Base-by-base conservation (phyloP, 2,329 filamentous ascomycete species). In the Chalara sp. region DNA sequence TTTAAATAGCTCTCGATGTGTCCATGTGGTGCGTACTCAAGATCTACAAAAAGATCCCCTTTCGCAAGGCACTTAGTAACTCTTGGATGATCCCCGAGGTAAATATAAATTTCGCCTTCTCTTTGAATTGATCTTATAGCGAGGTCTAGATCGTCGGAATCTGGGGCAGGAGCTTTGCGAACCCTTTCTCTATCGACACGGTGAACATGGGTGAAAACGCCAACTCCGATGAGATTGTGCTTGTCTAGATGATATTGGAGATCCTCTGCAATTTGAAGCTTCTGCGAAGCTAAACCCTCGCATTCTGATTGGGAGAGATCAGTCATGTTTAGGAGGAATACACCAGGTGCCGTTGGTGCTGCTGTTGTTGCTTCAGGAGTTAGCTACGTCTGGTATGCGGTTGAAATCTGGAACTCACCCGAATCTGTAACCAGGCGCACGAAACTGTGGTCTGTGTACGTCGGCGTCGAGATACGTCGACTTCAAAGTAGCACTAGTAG, bases 51-150 rank as follows among this genome's bases (percentile, higher is more conserved):
- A n/a, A n/a, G n/a, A n/a, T n/a, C n/a, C n/a, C n/a, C n/a, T n/a
- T n/a, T n/a, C n/a, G n/a, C n/a, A n/a, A n/a, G n/a, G n/a, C n/a
- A n/a, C n/a, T n/a, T n/a, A n/a, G n/a, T n/a, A n/a, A n/a, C n/a
- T n/a, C n/a, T n/a, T n/a, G n/a, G n/a, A n/a, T n/a, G n/a, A n/a
- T n/a, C n/a, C n/a, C n/a, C n/a, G n/a, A n/a, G n/a, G n/a, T n/a
- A n/a, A n/a, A n/a, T 12, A 44, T 53, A 53, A 46, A 49, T 46
- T 31, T 53, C 42, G 47, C 50, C 50, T 53, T 53, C 50, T 53
- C 50, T 49, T 49, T 32, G 50, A 53, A 53, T 49, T 53, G 47
- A 53, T 53, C 49, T 53, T 32, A 49, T 53, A 53, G 50, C 47
- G 44, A 53, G 50, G 35, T 49, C 50, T 29, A 49, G 50, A 46